Evolutionary conservation across 108 stramenopile genomes (phyloP).

Genomic region (Aurantiochytrium sp.): DNA sequence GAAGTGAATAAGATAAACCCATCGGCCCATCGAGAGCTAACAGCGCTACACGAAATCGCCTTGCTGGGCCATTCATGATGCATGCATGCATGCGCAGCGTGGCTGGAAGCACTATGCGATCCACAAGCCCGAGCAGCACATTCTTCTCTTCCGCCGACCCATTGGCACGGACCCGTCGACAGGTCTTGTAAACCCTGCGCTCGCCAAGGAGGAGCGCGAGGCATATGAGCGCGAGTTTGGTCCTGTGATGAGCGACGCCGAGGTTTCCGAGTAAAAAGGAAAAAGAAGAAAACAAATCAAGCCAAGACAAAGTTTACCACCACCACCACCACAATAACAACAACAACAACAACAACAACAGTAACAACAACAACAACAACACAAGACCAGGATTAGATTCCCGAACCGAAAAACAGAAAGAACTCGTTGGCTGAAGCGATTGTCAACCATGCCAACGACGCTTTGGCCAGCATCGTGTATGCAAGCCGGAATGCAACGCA

Average conservation of each 20-base stretch:
- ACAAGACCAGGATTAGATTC: too few relatives aligned
- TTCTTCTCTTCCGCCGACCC: constrained; percentile 91
- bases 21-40: not conserved
- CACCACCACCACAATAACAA: too few relatives aligned
- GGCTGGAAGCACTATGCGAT: constrained; percentile 77
- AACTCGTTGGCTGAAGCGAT: too few relatives aligned
- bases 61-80: not conserved
- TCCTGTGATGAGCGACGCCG: not conserved
- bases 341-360: too few relatives aligned
- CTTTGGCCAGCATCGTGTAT: too few relatives aligned
- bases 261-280: not conserved
- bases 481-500: too few relatives aligned
- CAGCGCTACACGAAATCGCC: not conserved
- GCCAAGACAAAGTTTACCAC: too few relatives aligned
- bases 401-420: too few relatives aligned
- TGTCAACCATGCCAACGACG: too few relatives aligned
- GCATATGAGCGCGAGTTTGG: not conserved
- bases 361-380: too few relatives aligned
- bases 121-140: constrained; percentile 92
- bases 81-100: not conserved
- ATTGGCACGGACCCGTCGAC: constrained; percentile 93
- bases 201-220: not conserved
- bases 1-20: not conserved
- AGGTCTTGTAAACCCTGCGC: constrained; percentile 32
- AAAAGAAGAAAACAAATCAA: not conserved